Evolutionary conservation across 202 grass and related monocot species (phyloP), one percentile per base, ranked within the genome.

Genomic region (Zoysia matrella): DNA sequence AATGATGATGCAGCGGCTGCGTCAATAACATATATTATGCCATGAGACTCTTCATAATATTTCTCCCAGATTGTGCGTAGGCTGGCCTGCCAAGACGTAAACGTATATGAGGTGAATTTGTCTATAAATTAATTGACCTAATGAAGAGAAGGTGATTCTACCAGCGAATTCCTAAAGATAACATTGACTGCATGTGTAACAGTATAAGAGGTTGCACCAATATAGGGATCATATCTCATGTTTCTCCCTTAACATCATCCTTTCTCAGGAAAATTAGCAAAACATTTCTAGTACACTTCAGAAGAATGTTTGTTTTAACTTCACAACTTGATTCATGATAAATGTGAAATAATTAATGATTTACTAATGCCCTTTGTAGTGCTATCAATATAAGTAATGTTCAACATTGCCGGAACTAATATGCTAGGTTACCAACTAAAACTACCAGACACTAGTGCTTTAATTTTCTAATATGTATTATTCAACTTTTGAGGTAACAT

Each of bases 21-120:
- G 74, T 97, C 95, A 71, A 97, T 89, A 62, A 97, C 88, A 89
- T 89, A 97, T 63, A 97, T 82, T 92, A 97, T 80, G 52, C 92
- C 95, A 93, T 97, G 86, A 7, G 95, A 88, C 80, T 97, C 95
- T 61, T 93, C 92, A 75, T 91, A 97, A 84, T 97, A 97, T 80
- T 97, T 97, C 77, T 97, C 95, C 95, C 95, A 97, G 60, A 97
- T 97, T 69, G 95, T 94, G 52, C 95, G 92, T 73, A 97, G 78
- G 51, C 95, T 90, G 80, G 85, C 79, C 95, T 97, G 76, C 15
- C 46, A 80, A 78, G 51, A 80, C 47, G 9, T 57, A 74, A 86
- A 49, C 41, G 48, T 42, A 65, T 45, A 68, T 49, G 51, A 46
- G 7, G 1, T 54, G 47, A 78, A 54, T 77, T 83, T 88, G 65